Conservation (phyloP, 306 rosid genomes). For the Cicer pinnatifidum region DNA sequence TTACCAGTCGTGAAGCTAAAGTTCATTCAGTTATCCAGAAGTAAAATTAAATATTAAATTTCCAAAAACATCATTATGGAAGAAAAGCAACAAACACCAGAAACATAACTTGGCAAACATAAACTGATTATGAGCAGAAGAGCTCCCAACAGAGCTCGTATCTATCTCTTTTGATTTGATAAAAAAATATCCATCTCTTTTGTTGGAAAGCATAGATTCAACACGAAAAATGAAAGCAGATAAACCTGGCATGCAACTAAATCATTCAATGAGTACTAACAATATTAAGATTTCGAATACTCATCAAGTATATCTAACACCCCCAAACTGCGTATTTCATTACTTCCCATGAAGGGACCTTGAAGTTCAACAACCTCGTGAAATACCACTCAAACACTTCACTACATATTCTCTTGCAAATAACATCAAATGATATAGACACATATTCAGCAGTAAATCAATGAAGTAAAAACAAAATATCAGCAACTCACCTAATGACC, state of each 20-base stretch:
- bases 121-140: not conserved
- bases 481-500: conserved; percentile 68
- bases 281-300: not conserved
- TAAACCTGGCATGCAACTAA: not conserved
- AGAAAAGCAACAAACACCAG: not conserved
- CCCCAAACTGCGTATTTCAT: not conserved
- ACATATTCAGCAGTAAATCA: not conserved
- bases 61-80: not conserved
- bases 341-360: not conserved
- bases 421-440: not conserved
- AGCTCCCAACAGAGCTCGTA: not conserved
- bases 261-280: not conserved
- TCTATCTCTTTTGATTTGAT: not conserved
- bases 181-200: not conserved
- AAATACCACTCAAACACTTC: not conserved
- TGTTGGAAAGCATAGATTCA: not conserved
- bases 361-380: conserved; percentile 2
- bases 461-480: not conserved
- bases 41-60: not conserved
- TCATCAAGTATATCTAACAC: not conserved
- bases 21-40: conserved; percentile 4
- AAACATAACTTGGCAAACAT: not conserved
- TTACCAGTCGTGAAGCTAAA: not conserved
- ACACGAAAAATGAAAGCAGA: conserved; percentile 2
- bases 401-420: not conserved